These are phyloP conservation scores for Coemansia sp. DNA, from an alignment of 192 early-diverging fungal genomes.

Conservation along the genomic window DNA sequence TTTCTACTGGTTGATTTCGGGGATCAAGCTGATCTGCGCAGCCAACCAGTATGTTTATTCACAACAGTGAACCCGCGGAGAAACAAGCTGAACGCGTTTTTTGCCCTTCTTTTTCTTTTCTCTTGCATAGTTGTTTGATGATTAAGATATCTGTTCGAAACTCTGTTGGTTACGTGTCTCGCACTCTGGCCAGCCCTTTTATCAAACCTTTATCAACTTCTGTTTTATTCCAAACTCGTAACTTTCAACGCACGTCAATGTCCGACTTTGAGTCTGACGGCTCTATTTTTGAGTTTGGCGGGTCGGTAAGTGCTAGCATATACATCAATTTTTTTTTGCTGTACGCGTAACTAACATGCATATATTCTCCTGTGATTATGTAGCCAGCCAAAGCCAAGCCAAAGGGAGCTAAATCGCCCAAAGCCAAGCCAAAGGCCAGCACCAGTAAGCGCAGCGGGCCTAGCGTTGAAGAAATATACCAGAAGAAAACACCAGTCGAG, in stretches of 20 bases:
- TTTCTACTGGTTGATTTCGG: neutral
- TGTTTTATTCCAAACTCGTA: neutral
- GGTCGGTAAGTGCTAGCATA: slow-evolving; percentile 17
- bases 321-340: neutral
- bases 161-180: neutral
- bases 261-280: slow-evolving; percentile 54
- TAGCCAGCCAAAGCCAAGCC: slow-evolving; percentile 43
- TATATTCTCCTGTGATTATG: neutral
- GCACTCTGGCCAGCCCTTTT: neutral
- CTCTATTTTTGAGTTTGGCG: slow-evolving; percentile 21
- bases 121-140: slow-evolving; percentile 1
- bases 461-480: slow-evolving; percentile 83
- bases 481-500: slow-evolving; percentile 93
- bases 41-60: neutral
- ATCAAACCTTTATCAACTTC: slow-evolving; percentile 3
- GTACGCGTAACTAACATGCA: neutral
- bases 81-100: neutral
- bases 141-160: neutral
- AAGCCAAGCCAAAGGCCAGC: neutral
- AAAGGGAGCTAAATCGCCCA: neutral
- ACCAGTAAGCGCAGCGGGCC: neutral
- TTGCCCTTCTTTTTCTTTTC: neutral
- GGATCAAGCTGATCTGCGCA: neutral
- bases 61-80: neutral
- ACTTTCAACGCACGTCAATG: slow-evolving; percentile 17